Evolutionary conservation across 805 yeast genomes (phyloP), one percentile per base, ranked within the genome.

Genomic region (Komagataella mondaviorum): DNA sequence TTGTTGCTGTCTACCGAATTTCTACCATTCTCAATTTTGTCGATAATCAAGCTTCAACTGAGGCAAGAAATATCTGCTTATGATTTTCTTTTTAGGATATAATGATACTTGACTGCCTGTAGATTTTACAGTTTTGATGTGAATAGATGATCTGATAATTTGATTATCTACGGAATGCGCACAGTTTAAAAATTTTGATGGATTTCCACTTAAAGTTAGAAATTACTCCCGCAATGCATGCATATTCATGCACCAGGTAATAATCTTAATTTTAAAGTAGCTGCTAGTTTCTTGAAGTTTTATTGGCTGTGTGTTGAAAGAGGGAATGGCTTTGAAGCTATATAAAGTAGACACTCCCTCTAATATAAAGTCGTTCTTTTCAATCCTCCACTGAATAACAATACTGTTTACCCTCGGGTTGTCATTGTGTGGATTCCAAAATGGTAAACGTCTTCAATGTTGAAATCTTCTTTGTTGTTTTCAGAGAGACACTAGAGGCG

Each of bases 401-500:
- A 14, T 30, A 6, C 39, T 14, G 14, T 2, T 30, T 10, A 30
- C 10, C 39, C 14, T 30, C 5, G 5, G 14, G 4, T 30, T 8
- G 39, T 30, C 39, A 14, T 30, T 30, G 39, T 10, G 39, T 30
- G 10, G n/a, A 6, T 14, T 16, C 30, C 44, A 49, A 49, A 39
- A 53, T 51, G 52, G 51, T 46, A 17, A 36, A 52, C 46, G 85
- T 83, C 45, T 84, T 85, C 65, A 79, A 82, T 62, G 82, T 79
- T 47, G 82, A 79, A 59, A 83, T 89, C 55, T 89, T 88, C 74
- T 88, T 89, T 70, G 84, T 90, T 58, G 93, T 89, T 53, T 84
- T 91, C 67, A 85, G 99, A 75, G 99, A 91, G 72, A 73, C 95
- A 50, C 72, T 91, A 56, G 99, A 91, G 71, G 99, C 98, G 17